Evolutionary conservation across 2,329 filamentous ascomycete species (phyloP).

Genomic region (Botrytis hyacinthi): DNA sequence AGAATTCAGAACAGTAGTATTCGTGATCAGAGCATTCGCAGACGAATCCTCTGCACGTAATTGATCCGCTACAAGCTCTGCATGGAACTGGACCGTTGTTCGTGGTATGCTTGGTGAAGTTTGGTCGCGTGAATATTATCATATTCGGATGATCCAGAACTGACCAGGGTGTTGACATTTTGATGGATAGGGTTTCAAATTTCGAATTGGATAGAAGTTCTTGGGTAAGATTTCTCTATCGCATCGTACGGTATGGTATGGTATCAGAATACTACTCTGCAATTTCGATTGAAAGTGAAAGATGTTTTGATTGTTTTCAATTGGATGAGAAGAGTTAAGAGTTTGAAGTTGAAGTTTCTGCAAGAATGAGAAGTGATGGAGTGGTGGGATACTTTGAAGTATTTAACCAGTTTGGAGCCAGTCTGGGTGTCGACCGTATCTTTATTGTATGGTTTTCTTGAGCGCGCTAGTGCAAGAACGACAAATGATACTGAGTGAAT

Average conservation of each 20-base stretch:
- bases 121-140: neutral
- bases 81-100: neutral
- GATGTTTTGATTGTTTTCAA: neutral
- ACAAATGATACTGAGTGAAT: neutral
- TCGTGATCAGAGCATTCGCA: neutral
- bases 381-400: neutral
- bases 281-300: neutral
- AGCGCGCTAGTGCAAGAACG: too few species aligned
- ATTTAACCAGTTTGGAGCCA: neutral
- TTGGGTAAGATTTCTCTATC: neutral
- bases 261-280: neutral
- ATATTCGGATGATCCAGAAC: neutral
- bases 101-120: neutral
- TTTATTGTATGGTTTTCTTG: too few species aligned
- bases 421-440: neutral
- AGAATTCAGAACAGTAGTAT: neutral
- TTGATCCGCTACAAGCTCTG: neutral
- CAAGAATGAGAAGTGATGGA: too few species aligned
- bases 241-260: too few species aligned
- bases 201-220: neutral
- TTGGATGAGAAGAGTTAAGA: too few species aligned
- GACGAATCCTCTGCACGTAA: neutral
- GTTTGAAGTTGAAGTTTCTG: neutral
- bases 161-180: neutral
- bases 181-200: neutral